Base-by-base conservation (phyloP, 306 rosid genomes). In the Lathyrus sativus region DNA sequence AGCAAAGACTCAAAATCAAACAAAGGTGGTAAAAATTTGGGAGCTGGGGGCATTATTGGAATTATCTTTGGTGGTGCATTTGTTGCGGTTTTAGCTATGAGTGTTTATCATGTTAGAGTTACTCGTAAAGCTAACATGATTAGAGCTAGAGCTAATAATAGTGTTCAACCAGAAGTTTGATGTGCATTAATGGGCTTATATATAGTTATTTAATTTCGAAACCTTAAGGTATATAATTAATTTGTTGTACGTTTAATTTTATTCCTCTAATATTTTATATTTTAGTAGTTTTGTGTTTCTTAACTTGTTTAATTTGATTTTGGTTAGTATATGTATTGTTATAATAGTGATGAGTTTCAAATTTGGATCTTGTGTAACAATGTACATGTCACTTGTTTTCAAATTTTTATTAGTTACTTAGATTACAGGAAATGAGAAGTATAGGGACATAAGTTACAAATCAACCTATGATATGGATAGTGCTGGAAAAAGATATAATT, bases 61-160 rank as follows among this genome's bases (percentile, higher is more conserved):
- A 83, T 88, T 79, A 67, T 85, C 33, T 82, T 85, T 64, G 95
- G 92, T 42, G 54, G 87, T 29, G 83, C 79, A 22, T 80, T 88
- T 76, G 80, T 49, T 13, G 92, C 81, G 82, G 12, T 88, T 49
- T 62, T 83, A 70, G 85, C 84, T 2, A 85, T 93, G 90, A 84
- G 90, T 18, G 91, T 59, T 38, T 90, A 79, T 81, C 74, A 72
- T 29, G 81, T 83, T 9, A 62, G 74, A 35, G 80, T 57, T 38
- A 71, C 73, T 46, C 63, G 73, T 58, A 5, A 9, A 65, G 55
- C 39, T 14, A 71, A 64, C 63, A 17, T 77, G 14, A 71, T 12
- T 13, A 77, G 45, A 58, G 13, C 58, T 26, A 72, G 66, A 67
- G 15, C 68, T 72, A 48, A 49, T 65, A 42, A 5, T 26, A 44